Evolutionary conservation across 164 flowering plant species (phyloP), one percentile per base, ranked within the genome.

Genomic region (Paratinospora sagittata): DNA sequence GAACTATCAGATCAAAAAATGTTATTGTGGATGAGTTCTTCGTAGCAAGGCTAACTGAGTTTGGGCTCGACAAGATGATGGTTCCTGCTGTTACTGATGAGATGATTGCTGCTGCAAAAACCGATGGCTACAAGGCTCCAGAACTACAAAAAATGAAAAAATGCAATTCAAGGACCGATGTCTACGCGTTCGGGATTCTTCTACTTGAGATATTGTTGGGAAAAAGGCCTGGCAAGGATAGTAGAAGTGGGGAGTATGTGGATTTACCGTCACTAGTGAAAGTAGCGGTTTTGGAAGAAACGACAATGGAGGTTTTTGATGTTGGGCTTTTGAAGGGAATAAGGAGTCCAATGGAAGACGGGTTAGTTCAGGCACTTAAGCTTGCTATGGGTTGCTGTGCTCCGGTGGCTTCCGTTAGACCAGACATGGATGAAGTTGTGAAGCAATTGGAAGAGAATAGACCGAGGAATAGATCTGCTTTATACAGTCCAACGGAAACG

Each of bases 371-470:
- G 71, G 97, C 98, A 8, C 70, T 95, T 86, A 95, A 95, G 80
- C 90, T 95, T 27, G 99, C 98, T n/a, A 95, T 95, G 99, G 99
- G 99, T 7, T 96, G 99, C 72, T 96, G 99, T 75, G 97, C 99
- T 58, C 99, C 99, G 0, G 99, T 93, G 39, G 84, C 95, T 30
- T 75, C 94, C 0, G 96, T 89, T 65, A 86, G 99, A 77, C 97
- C 98, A 7, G 84, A 87, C 67, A 92, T 95, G 93, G 91, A 84
- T 58, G 96, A 92, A 75, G 96, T 95, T 49, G 96, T 92, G 75
- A 88, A 87, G 84, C 98, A 95, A 79, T 73, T 95, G 83, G 99
- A 96, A 75, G 99, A 92, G 84, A 91, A 89, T 66, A 87, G 97
- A 66, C 99, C 98, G 1, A 83, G 99, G 71, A 96, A 93, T 77